Conservation (phyloP, 306 rosid species). For the Morella rubra region DNA sequence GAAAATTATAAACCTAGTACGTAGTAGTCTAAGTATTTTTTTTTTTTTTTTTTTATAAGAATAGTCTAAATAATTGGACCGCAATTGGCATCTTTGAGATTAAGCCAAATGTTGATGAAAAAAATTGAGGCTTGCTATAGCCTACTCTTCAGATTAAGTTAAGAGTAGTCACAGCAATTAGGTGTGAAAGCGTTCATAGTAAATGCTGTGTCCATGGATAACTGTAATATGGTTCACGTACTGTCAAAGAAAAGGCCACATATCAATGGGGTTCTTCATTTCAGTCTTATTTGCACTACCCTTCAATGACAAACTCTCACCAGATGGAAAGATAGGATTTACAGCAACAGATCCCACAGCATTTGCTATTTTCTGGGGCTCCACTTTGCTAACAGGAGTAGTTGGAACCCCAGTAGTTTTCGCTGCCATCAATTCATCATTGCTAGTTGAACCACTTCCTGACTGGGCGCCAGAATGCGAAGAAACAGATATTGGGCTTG, state of each 20-base stretch:
- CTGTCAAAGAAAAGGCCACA: not conserved
- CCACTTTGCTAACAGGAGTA: slow-evolving; percentile 56
- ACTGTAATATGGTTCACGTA: not conserved
- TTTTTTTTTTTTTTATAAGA: too few species aligned
- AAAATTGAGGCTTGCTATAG: not conserved
- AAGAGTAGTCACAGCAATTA: not conserved
- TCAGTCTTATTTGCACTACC: slow-evolving; percentile 2
- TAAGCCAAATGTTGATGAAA: not conserved
- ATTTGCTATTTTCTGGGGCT: slow-evolving; percentile 48
- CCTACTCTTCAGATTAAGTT: not conserved
- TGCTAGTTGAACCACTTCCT: slow-evolving; percentile 71
- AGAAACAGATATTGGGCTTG: slow-evolving; percentile 82
- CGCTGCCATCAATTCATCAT: slow-evolving; percentile 64
- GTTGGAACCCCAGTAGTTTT: slow-evolving; percentile 48
- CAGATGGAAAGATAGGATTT: slow-evolving; percentile 61
- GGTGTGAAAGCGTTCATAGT: not conserved
- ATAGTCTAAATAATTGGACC: slow-evolving; percentile 14
- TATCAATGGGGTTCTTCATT: not conserved
- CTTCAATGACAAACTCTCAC: slow-evolving; percentile 36
- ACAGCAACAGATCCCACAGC: slow-evolving; percentile 37
- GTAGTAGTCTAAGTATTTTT: not conserved
- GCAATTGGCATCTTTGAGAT: not conserved
- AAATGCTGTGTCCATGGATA: not conserved
- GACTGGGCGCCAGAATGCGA: slow-evolving; percentile 70
- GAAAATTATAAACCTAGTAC: slow-evolving; percentile 12